These are phyloP conservation scores for Teratosphaeria epicoccoides DNA, from an alignment of 2,329 filamentous ascomycete genomes.

Conservation along the genomic window DNA sequence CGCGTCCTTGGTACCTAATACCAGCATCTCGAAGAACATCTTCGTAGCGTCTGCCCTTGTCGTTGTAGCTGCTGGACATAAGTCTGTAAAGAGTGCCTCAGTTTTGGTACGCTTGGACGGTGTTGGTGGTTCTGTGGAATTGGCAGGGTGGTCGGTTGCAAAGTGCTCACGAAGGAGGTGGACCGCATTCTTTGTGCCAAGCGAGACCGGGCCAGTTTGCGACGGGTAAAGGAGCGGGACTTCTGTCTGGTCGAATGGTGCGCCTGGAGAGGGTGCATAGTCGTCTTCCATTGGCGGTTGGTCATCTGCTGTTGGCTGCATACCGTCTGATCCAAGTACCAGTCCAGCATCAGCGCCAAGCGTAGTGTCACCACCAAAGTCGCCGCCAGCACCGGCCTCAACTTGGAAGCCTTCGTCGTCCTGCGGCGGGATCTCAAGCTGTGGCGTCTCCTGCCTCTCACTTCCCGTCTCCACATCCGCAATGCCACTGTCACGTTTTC, in stretches of 20 bases:
- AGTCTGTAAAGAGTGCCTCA: conserved; percentile 78
- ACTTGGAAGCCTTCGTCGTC: conserved; percentile 13
- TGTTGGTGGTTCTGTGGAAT: conserved; percentile 55
- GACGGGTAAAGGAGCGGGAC: conserved; percentile 66
- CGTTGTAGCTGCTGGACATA: conserved; percentile 72
- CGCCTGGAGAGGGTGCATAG: conserved; percentile 16
- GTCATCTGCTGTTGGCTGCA: conserved; percentile 17
- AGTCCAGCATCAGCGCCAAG: conserved; percentile 11
- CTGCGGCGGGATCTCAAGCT: conserved; percentile 22
- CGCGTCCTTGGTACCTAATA: conserved; percentile 93
- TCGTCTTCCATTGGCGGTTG: conserved; percentile 13
- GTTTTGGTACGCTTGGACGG: conserved; percentile 63
- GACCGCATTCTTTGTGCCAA: conserved; percentile 91
- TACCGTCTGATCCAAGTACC: conserved; percentile 13
- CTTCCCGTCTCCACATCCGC: conserved; percentile 55
- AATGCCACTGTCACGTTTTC: conserved; percentile 83
- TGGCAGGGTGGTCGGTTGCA: conserved; percentile 37
- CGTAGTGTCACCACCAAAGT: conserved; percentile 9
- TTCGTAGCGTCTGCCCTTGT: conserved; percentile 88
- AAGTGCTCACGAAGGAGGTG: conserved; percentile 87
- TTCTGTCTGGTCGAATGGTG: conserved; percentile 66
- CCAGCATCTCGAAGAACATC: conserved; percentile 98
- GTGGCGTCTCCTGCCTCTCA: conserved; percentile 17
- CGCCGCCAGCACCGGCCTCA: conserved; percentile 3
- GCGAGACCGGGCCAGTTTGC: conserved; percentile 75